A percentile compares a stretch with the other conserved stretches of the same genome.
These are phyloP conservation scores for Leccinum olivaceopallidum DNA, from an alignment of 768 basidiomycete species.

Conservation along the genomic window DNA sequence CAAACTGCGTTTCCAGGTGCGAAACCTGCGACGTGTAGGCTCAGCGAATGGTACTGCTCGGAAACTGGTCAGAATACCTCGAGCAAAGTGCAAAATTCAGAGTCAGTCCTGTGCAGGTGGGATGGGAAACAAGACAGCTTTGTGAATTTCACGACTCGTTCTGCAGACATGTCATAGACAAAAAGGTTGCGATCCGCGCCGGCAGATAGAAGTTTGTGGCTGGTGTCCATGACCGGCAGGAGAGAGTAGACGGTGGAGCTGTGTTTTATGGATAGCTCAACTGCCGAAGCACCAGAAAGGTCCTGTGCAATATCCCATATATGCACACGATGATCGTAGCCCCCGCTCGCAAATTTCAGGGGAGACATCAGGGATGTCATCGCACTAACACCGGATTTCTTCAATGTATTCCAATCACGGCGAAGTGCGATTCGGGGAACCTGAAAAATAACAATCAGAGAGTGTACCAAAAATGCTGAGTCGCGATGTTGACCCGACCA, in stretches of 20 bases:
- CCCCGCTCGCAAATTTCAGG: conserved; percentile 47
- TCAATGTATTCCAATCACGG: conserved; percentile 36
- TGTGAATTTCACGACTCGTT: conserved; percentile 38
- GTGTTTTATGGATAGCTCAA: conserved; percentile 42
- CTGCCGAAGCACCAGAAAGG: conserved; percentile 32
- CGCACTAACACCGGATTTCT: conserved; percentile 44
- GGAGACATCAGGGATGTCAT: conserved; percentile 43
- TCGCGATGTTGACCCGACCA: conserved; percentile 25
- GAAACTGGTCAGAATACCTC: conserved; percentile 37
- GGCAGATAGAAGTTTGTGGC: conserved; percentile 46
- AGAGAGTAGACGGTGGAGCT: conserved; percentile 44
- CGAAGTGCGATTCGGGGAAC: conserved; percentile 13
- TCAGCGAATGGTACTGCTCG: conserved; percentile 1
- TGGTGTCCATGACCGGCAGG: conserved; percentile 43
- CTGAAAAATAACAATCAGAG: conserved; percentile 14
- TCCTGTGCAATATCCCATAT: conserved; percentile 44
- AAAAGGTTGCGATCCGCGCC: conserved; percentile 49
- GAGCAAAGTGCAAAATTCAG: conserved; percentile 42
- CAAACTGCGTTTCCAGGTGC: conserved; percentile 53
- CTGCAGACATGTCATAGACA: conserved; percentile 48
- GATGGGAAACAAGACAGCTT: conserved; percentile 45
- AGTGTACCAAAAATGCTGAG: background rate
- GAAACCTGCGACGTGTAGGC: conserved; percentile 36
- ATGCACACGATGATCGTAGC: conserved; percentile 49
- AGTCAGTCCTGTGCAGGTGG: conserved; percentile 40